phyloP scores from a whole-genome alignment of 1,139 yeast genomes.

The Debaryomyces singareniensis region DNA sequence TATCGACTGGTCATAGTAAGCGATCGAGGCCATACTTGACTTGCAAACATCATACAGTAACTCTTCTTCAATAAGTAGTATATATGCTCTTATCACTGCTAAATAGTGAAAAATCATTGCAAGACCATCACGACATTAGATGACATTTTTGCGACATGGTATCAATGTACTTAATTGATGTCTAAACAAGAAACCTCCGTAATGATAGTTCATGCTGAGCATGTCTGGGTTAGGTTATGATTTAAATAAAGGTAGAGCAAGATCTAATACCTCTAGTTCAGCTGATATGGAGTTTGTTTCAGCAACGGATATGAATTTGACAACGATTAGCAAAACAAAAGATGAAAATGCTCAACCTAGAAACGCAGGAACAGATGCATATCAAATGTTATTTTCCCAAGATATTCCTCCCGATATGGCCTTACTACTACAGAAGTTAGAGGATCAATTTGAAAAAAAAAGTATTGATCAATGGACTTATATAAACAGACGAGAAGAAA shows the following conservation, averaged over 20 bases:
- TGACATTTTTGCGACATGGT: neutral
- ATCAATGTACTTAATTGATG: too few relatives aligned
- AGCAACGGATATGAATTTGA: conserved; percentile 18
- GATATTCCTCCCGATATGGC: conserved; percentile 47
- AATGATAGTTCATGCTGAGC: too few relatives aligned
- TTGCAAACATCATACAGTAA: too few relatives aligned
- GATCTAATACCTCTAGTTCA: conserved; percentile 10
- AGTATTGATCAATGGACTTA: conserved; percentile 46
- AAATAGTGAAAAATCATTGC: neutral
- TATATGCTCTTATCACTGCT: too few relatives aligned
- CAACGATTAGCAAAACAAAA: conserved; percentile 11
- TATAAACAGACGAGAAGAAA: conserved; percentile 41
- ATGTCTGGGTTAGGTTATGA: conserved; percentile 11
- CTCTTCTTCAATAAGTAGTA: too few relatives aligned
- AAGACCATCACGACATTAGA: conserved; percentile 1
- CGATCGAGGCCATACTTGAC: too few relatives aligned
- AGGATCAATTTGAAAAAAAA: conserved; percentile 36
- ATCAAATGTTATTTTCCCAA: conserved; percentile 9
- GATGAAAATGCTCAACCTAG: conserved; percentile 7
- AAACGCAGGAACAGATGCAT: conserved; percentile 7
- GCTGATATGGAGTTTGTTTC: conserved; percentile 19
- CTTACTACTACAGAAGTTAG: conserved; percentile 35
- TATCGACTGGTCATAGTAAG: too few relatives aligned
- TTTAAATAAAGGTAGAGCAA: conserved; percentile 14
- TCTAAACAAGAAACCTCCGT: too few relatives aligned